These are phyloP conservation scores for Speleostelium caveatum DNA, from an alignment of 78 protist species.

Conservation along the genomic window DNA sequence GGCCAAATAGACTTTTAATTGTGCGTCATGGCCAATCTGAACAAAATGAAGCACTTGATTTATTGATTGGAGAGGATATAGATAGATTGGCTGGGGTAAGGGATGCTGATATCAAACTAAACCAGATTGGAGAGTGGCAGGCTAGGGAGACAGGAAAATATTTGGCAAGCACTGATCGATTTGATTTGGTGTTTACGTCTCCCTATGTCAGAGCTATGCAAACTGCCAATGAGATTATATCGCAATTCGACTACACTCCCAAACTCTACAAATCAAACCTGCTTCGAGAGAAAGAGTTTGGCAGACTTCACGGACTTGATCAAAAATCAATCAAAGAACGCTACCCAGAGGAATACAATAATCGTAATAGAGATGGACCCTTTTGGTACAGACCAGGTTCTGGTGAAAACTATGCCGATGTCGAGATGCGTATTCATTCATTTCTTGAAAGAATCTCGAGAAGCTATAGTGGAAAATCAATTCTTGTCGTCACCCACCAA, in stretches of 20 bases:
- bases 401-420: slow-evolving; percentile 59
- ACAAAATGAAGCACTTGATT: slow-evolving; percentile 72
- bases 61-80: slow-evolving; percentile 8
- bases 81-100: slow-evolving; percentile 1
- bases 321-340: neutral
- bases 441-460: slow-evolving; percentile 59
- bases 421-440: slow-evolving; percentile 38
- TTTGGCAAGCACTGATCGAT: slow-evolving; percentile 14
- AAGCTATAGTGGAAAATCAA: slow-evolving; percentile 54
- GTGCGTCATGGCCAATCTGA: slow-evolving; percentile 67
- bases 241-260: slow-evolving; percentile 26
- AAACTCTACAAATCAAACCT: slow-evolving; percentile 7
- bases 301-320: slow-evolving; percentile 44
- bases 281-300: slow-evolving; percentile 73
- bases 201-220: slow-evolving; percentile 55
- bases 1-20: slow-evolving; percentile 55
- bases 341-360: slow-evolving; percentile 33
- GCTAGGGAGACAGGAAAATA: slow-evolving; percentile 35
- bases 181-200: slow-evolving; percentile 58
- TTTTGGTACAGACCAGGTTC: slow-evolving; percentile 17
- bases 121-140: slow-evolving; percentile 48
- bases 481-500: slow-evolving; percentile 65
- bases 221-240: slow-evolving; percentile 47
- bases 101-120: slow-evolving; percentile 59
- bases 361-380: slow-evolving; percentile 47